Conservation (phyloP, 176 grass and related monocot species). For the Avena insularis region DNA sequence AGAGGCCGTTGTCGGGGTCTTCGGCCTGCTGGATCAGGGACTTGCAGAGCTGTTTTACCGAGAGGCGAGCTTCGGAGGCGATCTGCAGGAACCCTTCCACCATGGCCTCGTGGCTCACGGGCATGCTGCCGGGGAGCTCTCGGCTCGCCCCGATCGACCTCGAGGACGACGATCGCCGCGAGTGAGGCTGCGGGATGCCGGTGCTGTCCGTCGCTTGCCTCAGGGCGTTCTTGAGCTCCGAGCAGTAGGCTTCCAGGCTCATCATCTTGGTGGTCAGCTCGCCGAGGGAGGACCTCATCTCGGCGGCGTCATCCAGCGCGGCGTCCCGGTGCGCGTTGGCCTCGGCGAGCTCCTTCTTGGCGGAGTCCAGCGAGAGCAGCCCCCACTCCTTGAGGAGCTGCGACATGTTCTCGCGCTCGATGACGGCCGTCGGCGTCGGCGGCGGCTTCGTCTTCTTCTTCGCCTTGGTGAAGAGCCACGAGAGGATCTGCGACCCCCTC, state of each 20-base stretch:
- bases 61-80: slow-evolving; percentile 76
- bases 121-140: slow-evolving; percentile 49
- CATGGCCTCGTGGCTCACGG: slow-evolving; percentile 82
- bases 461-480: slow-evolving; percentile 81
- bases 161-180: slow-evolving; percentile 53
- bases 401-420: slow-evolving; percentile 75
- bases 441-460: slow-evolving; percentile 71
- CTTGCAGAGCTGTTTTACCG: slow-evolving; percentile 84
- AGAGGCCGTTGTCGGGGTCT: slow-evolving; percentile 53
- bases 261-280: slow-evolving; percentile 74
- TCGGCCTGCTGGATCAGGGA: slow-evolving; percentile 65
- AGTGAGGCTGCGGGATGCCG: slow-evolving; percentile 41
- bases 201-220: slow-evolving; percentile 52
- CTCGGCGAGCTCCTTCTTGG: slow-evolving; percentile 75
- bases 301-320: slow-evolving; percentile 69
- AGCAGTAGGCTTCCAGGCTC: slow-evolving; percentile 72
- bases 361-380: slow-evolving; percentile 70
- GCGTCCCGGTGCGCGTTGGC: slow-evolving; percentile 73
- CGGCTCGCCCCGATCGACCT: slow-evolving; percentile 47
- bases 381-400: slow-evolving; percentile 89
- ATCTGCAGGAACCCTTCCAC: slow-evolving; percentile 92
- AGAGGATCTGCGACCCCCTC: slow-evolving; percentile 64
- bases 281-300: slow-evolving; percentile 66
- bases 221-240: slow-evolving; percentile 81
- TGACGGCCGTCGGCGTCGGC: slow-evolving; percentile 53